Conservation (phyloP, 495 filamentous ascomycete species). For the Penicillium coffeae region DNA sequence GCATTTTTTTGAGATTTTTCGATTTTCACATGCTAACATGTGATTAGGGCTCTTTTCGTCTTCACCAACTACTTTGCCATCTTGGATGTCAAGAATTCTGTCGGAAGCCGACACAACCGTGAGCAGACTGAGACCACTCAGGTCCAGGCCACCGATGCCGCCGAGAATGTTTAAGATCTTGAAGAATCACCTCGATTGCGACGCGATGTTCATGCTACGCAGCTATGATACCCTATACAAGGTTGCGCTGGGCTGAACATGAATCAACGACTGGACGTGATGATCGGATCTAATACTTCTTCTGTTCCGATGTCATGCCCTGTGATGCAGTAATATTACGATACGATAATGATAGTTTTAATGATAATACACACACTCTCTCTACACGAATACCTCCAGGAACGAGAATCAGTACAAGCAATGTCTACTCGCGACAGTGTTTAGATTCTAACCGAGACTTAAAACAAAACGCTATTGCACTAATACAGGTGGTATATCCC, state of each 20-base stretch:
- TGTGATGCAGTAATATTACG: background rate
- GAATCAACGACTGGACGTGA: background rate
- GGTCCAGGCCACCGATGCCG: background rate
- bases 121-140: background rate
- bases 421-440: too few relatives aligned
- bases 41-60: constrained; percentile 31
- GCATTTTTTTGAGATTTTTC: too few relatives aligned
- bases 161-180: background rate
- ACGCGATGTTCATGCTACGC: background rate
- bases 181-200: background rate
- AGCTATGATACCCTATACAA: background rate
- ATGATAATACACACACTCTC: background rate
- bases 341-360: background rate
- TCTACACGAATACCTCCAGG: constrained; percentile 31
- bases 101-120: background rate
- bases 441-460: too few relatives aligned
- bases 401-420: too few relatives aligned
- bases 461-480: too few relatives aligned
- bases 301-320: background rate
- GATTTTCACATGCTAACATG: too few relatives aligned
- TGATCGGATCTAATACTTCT: background rate
- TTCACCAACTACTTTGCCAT: constrained; percentile 19
- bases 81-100: constrained; percentile 14
- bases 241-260: background rate
- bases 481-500: too few relatives aligned